Evolutionary conservation across 306 rosid species (phyloP).

Genomic region (Purshia tridentata): DNA sequence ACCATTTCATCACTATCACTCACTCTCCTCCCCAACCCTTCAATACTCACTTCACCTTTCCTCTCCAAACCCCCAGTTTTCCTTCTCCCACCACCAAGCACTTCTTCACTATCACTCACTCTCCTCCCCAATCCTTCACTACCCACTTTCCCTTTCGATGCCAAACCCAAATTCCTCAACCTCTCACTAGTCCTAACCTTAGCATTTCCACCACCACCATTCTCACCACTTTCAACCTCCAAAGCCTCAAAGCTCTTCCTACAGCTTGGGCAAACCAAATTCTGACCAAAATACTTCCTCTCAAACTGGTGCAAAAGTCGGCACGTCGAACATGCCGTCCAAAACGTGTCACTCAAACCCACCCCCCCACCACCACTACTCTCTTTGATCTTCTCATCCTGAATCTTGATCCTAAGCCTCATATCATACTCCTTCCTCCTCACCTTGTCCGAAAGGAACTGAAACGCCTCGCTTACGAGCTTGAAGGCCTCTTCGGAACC

Average conservation of each 20-base stretch:
- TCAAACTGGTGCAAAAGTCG: constrained; percentile 76
- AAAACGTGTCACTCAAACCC: constrained; percentile 48
- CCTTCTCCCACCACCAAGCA: constrained; percentile 26
- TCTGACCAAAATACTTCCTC: constrained; percentile 62
- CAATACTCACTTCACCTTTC: constrained; percentile 14
- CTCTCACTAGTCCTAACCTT: constrained; percentile 39
- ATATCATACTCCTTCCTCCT: constrained; percentile 61
- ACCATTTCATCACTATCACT: constrained; percentile 18
- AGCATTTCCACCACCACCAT: constrained; percentile 9
- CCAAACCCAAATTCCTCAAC: constrained; percentile 15
- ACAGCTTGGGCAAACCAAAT: constrained; percentile 75
- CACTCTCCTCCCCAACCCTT: constrained; percentile 18
- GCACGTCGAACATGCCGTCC: constrained; percentile 80
- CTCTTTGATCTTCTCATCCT: constrained; percentile 43
- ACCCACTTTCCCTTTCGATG: constrained; percentile 16
- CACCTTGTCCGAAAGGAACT: constrained; percentile 54
- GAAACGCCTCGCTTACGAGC: constrained; percentile 65
- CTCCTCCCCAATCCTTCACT: background rate
- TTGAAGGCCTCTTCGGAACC: constrained; percentile 77
- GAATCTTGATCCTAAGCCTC: constrained; percentile 59
- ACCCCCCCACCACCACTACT: constrained; percentile 11
- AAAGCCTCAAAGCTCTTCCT: constrained; percentile 66
- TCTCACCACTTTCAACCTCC: constrained; percentile 47
- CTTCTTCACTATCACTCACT: constrained; percentile 20
- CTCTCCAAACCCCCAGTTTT: constrained; percentile 26